phyloP scores from a whole-genome alignment of 192 early-diverging fungal genomes.

The Umbelopsis vinacea region DNA sequence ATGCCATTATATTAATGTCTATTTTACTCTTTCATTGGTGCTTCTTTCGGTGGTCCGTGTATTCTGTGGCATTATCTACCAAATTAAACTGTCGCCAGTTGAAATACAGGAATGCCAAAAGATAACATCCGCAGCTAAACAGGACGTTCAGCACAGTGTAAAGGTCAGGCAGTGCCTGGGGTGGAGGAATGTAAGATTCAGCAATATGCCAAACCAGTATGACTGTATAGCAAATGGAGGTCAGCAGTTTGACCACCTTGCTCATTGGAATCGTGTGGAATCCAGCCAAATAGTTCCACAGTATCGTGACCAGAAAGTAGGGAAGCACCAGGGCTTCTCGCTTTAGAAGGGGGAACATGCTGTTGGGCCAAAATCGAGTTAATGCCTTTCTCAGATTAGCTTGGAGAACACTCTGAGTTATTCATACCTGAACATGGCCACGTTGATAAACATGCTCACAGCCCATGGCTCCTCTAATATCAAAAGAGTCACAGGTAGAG shows the following conservation, averaged over 20 bases:
- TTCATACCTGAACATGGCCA: conserved; percentile 76
- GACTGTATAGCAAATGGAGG: conserved; percentile 33
- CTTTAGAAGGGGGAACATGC: conserved; percentile 87
- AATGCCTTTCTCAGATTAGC: not conserved
- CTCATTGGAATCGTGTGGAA: not conserved
- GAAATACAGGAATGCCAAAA: conserved; percentile 69
- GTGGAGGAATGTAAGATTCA: conserved; percentile 65
- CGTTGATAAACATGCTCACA: conserved; percentile 71
- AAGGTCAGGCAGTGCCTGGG: conserved; percentile 76
- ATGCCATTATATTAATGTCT: not conserved
- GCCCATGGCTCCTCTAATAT: conserved; percentile 69
- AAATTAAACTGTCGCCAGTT: conserved; percentile 66
- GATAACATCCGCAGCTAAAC: conserved; percentile 70
- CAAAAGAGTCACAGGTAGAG: conserved; percentile 76
- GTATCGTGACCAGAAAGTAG: conserved; percentile 65
- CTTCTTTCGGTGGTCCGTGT: not conserved
- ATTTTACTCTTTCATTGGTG: not conserved
- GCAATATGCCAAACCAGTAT: conserved; percentile 64
- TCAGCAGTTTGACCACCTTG: not conserved
- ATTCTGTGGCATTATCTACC: conserved; percentile 20
- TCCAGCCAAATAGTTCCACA: conserved; percentile 77
- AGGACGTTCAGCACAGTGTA: conserved; percentile 82
- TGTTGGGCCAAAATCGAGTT: conserved; percentile 36
- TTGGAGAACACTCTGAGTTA: not conserved
- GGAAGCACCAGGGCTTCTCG: conserved; percentile 74